Base-by-base conservation (phyloP, 2,329 filamentous ascomycete genomes). In the Ascochyta koolunga region DNA sequence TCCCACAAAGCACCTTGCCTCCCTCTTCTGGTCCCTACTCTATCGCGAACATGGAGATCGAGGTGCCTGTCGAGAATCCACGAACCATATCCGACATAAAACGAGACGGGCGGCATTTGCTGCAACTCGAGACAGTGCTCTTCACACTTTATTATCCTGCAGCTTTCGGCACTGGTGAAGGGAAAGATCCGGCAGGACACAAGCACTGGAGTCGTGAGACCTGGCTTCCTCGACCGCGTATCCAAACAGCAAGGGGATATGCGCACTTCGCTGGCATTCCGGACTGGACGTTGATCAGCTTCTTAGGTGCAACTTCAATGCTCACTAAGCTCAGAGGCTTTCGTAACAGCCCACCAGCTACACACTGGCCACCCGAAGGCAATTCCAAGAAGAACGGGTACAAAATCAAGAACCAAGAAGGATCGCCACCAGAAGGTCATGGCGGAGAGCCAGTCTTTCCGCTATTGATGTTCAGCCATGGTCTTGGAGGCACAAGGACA, bases 131-230 rank as follows among this genome's bases (percentile, higher is more conserved):
- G 55, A 88, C 86, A 0, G 83, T 88, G 8, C 77, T 89, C 4
- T 83, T 89, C 71, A 83, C 82, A 0, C 71, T 89, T n/a, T 89
- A 85, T 69, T 89, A 89, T 66, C 86, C 86, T 2, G 80, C 83
- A 38, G 79, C 81, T 16, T 65, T 81, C 50, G 77, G 76, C 7
- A 71, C 69, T 15, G 72, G 75, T 5, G 61, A 68, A 1, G 74
- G 77, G 1, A 65, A 71, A 19, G 70, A 73, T 13, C 74, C 76
- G 9, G 74, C 74, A 21, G 75, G 79, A 1, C 64, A 71, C 25
- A 76, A 75, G 36, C 75, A 77, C 33, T 80, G 79, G 61, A 81
- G 79, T 16, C 78, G 86, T 5, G 80, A 84, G 46, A 82, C 85
- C 6, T 89, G 86, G 86, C 78, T 89, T 36, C 83, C 85, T 7